phyloP scores from a whole-genome alignment of 306 rosid species.

The Castanea crenata region DNA sequence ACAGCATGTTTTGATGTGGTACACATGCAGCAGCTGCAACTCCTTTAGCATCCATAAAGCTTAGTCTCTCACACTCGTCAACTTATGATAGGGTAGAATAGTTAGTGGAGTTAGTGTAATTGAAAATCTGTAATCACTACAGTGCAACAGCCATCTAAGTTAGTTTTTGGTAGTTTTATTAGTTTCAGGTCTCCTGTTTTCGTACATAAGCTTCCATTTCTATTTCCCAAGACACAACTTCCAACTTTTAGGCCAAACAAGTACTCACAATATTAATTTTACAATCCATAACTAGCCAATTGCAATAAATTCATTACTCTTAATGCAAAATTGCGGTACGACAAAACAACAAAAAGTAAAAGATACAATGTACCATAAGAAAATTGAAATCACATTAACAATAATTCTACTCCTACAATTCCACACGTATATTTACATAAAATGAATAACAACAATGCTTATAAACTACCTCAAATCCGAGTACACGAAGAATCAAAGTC shows the following conservation, averaged over 20 bases:
- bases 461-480: conserved; percentile 29
- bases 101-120: no score
- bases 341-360: neutral
- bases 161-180: no score
- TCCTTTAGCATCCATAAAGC: no score
- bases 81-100: no score
- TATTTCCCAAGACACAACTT: neutral
- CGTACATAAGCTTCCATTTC: no score
- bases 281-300: neutral
- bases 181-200: no score
- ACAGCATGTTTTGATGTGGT: no score
- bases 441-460: neutral
- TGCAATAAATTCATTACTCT: neutral
- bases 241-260: neutral
- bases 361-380: neutral
- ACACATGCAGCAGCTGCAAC: no score
- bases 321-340: neutral
- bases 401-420: neutral
- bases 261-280: neutral
- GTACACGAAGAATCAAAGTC: conserved; percentile 83
- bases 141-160: no score
- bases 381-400: neutral
- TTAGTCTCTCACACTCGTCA: no score
- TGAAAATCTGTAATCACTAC: no score
- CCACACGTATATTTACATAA: neutral